A percentile compares a stretch with the other conserved stretches of the same genome.
phyloP scores from a whole-genome alignment of 768 basidiomycete genomes.

The Hygrophoropsis aurantiaca region DNA sequence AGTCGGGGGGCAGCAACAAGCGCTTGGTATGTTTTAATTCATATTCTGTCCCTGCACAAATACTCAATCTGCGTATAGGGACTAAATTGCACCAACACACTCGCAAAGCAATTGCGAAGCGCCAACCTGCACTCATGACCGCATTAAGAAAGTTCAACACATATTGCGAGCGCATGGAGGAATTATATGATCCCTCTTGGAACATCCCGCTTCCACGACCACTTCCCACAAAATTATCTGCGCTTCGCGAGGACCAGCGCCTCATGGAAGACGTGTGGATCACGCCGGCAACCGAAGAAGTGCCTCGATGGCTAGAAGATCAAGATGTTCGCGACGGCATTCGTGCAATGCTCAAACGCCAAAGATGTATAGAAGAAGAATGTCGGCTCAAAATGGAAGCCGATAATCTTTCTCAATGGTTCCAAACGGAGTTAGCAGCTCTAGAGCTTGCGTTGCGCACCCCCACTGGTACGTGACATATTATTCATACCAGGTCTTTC shows the following conservation, averaged over 20 bases:
- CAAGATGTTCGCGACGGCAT: slow-evolving; percentile 30
- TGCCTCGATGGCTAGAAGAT: slow-evolving; percentile 35
- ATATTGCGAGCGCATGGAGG: slow-evolving; percentile 21
- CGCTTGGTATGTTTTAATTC: slow-evolving; percentile 10
- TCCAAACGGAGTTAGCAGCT: slow-evolving; percentile 23
- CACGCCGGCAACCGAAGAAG: slow-evolving; percentile 2
- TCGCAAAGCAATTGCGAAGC: slow-evolving; percentile 27
- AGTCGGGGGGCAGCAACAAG: slow-evolving; percentile 26
- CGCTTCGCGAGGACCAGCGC: slow-evolving; percentile 7
- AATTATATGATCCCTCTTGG: slow-evolving; percentile 18
- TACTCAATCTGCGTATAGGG: slow-evolving; percentile 24
- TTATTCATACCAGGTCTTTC: not conserved
- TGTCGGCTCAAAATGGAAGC: slow-evolving; percentile 24
- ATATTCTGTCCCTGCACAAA: slow-evolving; percentile 13
- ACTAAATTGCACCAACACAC: too few relatives aligned
- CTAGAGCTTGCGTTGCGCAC: slow-evolving; percentile 16
- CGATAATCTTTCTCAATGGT: slow-evolving; percentile 37
- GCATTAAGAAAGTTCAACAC: slow-evolving; percentile 29
- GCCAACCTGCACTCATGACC: slow-evolving; percentile 21
- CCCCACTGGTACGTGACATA: slow-evolving; percentile 13
- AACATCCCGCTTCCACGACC: slow-evolving; percentile 31
- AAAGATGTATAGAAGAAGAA: slow-evolving; percentile 32
- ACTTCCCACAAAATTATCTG: slow-evolving; percentile 29
- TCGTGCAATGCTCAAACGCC: slow-evolving; percentile 22
- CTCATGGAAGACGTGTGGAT: slow-evolving; percentile 42